Percentiles rank a stretch among this genome's conserved stretches.
These are phyloP conservation scores for Thyridium curvatum DNA, from an alignment of 2,329 filamentous ascomycete species.

Conservation along the genomic window DNA sequence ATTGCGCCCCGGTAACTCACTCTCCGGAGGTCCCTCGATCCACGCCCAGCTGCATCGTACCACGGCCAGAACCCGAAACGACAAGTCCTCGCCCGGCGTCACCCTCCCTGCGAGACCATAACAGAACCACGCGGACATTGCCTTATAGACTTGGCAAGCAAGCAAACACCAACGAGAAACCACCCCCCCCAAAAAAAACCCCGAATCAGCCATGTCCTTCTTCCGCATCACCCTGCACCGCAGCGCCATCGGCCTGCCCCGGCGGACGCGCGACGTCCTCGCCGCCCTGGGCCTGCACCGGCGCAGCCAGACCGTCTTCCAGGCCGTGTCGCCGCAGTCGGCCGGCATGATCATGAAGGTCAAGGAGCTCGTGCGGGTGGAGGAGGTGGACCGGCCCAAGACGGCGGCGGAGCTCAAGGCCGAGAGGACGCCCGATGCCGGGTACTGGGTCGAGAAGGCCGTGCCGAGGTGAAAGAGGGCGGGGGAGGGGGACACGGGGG, in stretches of 20 bases:
- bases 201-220: constrained; percentile 66
- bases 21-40: no score
- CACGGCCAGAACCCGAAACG: no score
- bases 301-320: constrained; percentile 82
- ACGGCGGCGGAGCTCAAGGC: constrained; percentile 63
- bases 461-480: constrained; percentile 23
- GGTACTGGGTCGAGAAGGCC: constrained; percentile 70
- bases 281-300: constrained; percentile 79
- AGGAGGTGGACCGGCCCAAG: constrained; percentile 64
- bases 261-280: constrained; percentile 73
- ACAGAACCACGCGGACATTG: no score
- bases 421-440: constrained; percentile 66
- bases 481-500: not conserved
- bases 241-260: constrained; percentile 81
- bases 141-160: no score
- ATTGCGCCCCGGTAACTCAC: no score
- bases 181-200: no score
- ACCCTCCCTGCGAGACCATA: no score
- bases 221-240: constrained; percentile 90
- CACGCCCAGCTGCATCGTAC: no score
- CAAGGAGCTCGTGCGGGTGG: constrained; percentile 82
- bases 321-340: constrained; percentile 72
- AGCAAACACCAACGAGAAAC: no score
- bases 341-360: constrained; percentile 91
- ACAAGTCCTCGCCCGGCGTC: no score